These are phyloP conservation scores for Cladosporium colombiae DNA, from an alignment of 2,329 filamentous ascomycete species.

Conservation along the genomic window DNA sequence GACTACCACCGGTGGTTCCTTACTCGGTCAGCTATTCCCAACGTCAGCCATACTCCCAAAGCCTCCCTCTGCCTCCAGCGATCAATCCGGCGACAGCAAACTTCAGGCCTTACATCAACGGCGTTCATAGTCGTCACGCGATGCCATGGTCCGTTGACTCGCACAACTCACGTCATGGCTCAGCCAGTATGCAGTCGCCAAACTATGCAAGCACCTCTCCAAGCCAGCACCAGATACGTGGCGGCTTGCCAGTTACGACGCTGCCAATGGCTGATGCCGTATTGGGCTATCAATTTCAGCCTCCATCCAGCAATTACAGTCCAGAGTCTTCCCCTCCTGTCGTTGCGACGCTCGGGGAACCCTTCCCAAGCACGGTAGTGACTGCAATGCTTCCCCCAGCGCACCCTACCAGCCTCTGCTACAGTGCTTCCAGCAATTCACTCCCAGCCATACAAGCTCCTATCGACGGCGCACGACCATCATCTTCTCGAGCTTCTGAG, in stretches of 20 bases:
- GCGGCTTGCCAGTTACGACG: background rate
- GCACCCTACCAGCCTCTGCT: background rate
- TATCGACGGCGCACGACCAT: constrained; percentile 22
- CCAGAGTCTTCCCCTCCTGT: constrained; percentile 30
- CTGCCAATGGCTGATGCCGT: constrained; percentile 22
- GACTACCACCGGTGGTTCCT: constrained; percentile 32
- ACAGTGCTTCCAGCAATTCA: background rate
- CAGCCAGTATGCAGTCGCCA: background rate
- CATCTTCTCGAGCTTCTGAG: constrained; percentile 16
- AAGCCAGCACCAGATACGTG: constrained; percentile 8
- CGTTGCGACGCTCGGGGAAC: constrained; percentile 25
- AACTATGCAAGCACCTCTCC: background rate
- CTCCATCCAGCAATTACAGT: constrained; percentile 26
- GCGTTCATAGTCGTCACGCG: constrained; percentile 34
- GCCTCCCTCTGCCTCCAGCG: constrained; percentile 30
- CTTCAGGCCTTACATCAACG: constrained; percentile 29
- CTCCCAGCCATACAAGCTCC: constrained; percentile 23
- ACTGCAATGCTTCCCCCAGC: constrained; percentile 29
- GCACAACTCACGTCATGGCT: background rate
- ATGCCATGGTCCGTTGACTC: constrained; percentile 34
- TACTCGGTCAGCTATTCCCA: constrained; percentile 26
- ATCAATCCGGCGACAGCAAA: constrained; percentile 27
- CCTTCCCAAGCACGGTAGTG: constrained; percentile 25
- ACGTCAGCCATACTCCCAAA: constrained; percentile 24
- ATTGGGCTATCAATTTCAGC: constrained; percentile 33